Evolutionary conservation across 345 rosid genomes (phyloP), one percentile per base, ranked within the genome.

Genomic region (Euclidium syriacum): DNA sequence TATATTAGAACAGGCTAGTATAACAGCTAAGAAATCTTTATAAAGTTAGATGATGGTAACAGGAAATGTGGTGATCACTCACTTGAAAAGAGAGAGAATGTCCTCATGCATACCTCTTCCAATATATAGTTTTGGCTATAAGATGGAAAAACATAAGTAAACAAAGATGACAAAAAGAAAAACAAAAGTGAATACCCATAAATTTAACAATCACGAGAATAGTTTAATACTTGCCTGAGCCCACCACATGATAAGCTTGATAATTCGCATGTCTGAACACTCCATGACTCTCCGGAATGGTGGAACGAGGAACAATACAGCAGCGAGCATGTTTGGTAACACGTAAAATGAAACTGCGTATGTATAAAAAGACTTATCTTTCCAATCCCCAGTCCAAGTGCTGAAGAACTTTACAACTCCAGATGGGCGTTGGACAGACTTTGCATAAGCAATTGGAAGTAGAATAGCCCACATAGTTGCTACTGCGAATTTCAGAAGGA

Each of bases 91-190:
- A 52, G 97, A 81, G 58, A 83, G 68, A 68, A 78, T 68, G 51
- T 83, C 88, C 73, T 90, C 99, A 59, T 90, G 99, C 96, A 94
- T 84, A 73, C 99, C 96, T 81, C 99, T 84, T 68, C 99, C 97
- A 44, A 94, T 81, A 68, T 87, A 94, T 36, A 90, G 82, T 70
- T 94, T 90, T 66, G 97, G 97, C 99, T 94, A 86, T 70, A 49
- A 51, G 46, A 67, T 35, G 36, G 55, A 35, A 57, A 62, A 69
- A 3, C 52, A 47, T 46, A 38, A 26, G 24, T 26, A 62, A 53
- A 39, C 42, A 52, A 20, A 42, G 25, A 60, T 36, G 23, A 54
- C 47, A 33, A 59, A 38, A 43, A 16, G 6, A 20, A 52, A 43
- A 42, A 1, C 6, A 56, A 27, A 40, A 33, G 16, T 16, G 10